A percentile compares a stretch with the other conserved stretches of the same genome.
Evolutionary conservation across 225 moss, liverwort and hornwort species (phyloP).

Genomic region (Anthoceros angustus): DNA sequence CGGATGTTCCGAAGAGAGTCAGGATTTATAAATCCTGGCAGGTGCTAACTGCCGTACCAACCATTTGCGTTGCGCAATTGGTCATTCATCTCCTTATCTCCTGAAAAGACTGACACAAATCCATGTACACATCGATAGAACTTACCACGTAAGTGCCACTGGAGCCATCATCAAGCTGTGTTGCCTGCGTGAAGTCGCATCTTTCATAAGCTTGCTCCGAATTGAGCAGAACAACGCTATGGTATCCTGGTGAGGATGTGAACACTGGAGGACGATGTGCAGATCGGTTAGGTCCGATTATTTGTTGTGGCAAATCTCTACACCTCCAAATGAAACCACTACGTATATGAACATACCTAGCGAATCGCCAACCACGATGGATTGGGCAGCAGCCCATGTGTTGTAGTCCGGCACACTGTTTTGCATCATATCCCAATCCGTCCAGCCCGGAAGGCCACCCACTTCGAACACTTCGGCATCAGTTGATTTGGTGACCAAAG

Average conservation of each 20-base stretch:
- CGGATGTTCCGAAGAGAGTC: too few species aligned
- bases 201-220: background rate
- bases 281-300: background rate
- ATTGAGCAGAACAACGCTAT: background rate
- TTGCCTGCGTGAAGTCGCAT: slow-evolving; percentile 9
- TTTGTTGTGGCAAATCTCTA: background rate
- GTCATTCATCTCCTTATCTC: background rate
- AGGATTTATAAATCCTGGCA: too few species aligned
- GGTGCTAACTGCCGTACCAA: background rate
- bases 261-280: slow-evolving; percentile 6
- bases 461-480: slow-evolving; percentile 4
- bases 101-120: background rate
- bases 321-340: background rate
- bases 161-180: slow-evolving; percentile 5
- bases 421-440: slow-evolving; percentile 1
- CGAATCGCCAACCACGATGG: background rate
- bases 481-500: background rate
- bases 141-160: slow-evolving; percentile 7
- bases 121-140: background rate
- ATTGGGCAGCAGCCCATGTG: slow-evolving; percentile 6
- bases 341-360: slow-evolving; percentile 2
- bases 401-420: background rate
- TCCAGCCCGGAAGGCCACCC: slow-evolving; percentile 6
- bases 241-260: slow-evolving; percentile 3
- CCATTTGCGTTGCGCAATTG: too few species aligned